phyloP scores from a whole-genome alignment of 768 basidiomycete species.

The Boletus sensibilis region DNA sequence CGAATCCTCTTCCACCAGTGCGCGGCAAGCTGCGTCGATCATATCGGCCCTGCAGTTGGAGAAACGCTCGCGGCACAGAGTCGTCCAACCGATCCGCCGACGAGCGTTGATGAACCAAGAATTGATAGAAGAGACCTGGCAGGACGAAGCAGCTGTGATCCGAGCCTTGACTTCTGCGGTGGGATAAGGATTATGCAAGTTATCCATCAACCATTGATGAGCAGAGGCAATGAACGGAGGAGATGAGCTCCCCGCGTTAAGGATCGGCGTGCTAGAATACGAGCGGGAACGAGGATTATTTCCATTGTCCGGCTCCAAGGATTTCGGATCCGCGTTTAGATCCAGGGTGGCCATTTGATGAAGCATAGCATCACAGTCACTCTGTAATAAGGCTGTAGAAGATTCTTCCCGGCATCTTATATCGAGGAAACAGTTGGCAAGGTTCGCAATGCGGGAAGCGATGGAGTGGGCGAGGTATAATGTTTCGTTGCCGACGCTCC shows the following conservation, averaged over 20 bases:
- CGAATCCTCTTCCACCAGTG: conserved; percentile 26
- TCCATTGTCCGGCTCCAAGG: not conserved
- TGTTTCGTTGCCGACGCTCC: not conserved
- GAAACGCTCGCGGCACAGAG: conserved; percentile 33
- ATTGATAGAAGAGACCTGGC: conserved; percentile 34
- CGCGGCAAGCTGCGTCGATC: conserved; percentile 29
- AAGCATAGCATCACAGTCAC: conserved; percentile 9
- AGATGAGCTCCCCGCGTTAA: rapidly evolving
- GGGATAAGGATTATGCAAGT: conserved; percentile 56
- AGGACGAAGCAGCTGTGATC: conserved; percentile 20
- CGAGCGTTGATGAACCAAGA: conserved; percentile 50
- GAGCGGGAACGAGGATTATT: too few relatives aligned
- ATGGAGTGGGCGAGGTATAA: not conserved
- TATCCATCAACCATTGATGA: conserved; percentile 43
- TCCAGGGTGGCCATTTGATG: not conserved
- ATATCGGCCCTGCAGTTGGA: conserved; percentile 26
- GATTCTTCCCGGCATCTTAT: not conserved
- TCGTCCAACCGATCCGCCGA: conserved; percentile 54
- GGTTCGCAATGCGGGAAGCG: not conserved
- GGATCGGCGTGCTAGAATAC: too few relatives aligned
- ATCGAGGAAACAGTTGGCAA: conserved; percentile 9
- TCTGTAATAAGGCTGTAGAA: not conserved
- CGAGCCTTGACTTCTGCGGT: conserved; percentile 25
- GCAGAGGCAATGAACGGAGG: conserved; percentile 16
- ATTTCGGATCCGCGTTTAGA: not conserved